Conservation (phyloP, 495 filamentous ascomycete genomes). For the Penicillium odoratum region DNA sequence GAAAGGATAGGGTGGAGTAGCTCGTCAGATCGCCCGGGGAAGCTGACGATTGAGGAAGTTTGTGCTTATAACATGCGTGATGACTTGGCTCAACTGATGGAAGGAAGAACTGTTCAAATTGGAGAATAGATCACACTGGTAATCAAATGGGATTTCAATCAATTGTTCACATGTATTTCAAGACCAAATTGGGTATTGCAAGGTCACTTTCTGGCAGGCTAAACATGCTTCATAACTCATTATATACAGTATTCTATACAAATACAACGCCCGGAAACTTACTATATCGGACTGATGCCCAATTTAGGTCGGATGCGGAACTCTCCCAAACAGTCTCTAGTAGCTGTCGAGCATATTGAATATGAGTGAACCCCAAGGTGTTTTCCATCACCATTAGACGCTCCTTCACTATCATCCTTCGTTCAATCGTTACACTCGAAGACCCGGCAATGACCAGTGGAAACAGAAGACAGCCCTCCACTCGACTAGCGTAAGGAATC, state of each 20-base stretch:
- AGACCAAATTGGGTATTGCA: too few species aligned
- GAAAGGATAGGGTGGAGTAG: constrained; percentile 33
- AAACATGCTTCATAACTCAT: not conserved
- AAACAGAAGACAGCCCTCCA: constrained; percentile 31
- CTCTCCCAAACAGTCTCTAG: constrained; percentile 26
- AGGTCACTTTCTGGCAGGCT: too few species aligned
- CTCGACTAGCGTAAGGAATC: constrained; percentile 27
- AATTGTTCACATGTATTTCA: too few species aligned
- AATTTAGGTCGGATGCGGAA: constrained; percentile 17
- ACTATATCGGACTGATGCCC: constrained; percentile 30
- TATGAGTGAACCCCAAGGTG: constrained; percentile 31
- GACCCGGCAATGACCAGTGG: constrained; percentile 32
- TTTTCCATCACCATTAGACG: constrained; percentile 34
- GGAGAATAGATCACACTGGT: not conserved
- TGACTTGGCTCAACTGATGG: constrained; percentile 19
- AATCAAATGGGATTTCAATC: not conserved
- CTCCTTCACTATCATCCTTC: constrained; percentile 31
- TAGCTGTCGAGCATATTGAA: constrained; percentile 24
- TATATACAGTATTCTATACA: constrained; percentile 13
- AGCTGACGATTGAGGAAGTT: constrained; percentile 36
- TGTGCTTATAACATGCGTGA: constrained; percentile 31
- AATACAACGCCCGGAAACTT: constrained; percentile 32
- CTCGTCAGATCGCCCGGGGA: constrained; percentile 20
- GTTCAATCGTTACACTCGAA: constrained; percentile 22
- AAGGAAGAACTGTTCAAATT: not conserved